These are phyloP conservation scores for Jatropha podagrica DNA, from an alignment of 441 rosid genomes.

Conservation along the genomic window DNA sequence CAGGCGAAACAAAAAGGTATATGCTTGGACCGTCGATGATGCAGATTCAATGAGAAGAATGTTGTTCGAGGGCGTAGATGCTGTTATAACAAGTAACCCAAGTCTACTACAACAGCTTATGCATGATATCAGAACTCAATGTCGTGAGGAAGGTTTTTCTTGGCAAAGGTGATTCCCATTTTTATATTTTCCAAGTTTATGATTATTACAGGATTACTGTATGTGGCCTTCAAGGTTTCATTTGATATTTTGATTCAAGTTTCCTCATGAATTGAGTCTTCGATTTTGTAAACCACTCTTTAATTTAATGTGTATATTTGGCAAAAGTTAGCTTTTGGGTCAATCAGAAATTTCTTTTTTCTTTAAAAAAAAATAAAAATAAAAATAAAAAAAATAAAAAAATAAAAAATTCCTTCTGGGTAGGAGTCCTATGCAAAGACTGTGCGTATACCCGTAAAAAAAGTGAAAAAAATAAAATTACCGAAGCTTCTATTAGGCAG, in stretches of 20 bases:
- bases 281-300: too few species aligned
- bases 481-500: too few species aligned
- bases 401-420: too few species aligned
- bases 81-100: constrained; percentile 79
- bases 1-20: constrained; percentile 73
- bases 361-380: too few species aligned
- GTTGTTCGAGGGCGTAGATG: constrained; percentile 70
- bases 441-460: too few species aligned
- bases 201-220: not conserved
- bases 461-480: too few species aligned
- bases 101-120: constrained; percentile 55
- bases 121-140: constrained; percentile 69
- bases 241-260: not conserved
- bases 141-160: constrained; percentile 75
- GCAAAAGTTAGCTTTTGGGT: too few species aligned
- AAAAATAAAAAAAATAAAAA: too few species aligned
- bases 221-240: not conserved
- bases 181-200: not conserved
- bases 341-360: too few species aligned
- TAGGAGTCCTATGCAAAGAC: too few species aligned
- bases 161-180: constrained; percentile 25
- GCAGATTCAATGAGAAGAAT: constrained; percentile 66
- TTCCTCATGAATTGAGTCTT: not conserved
- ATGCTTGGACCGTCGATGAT: constrained; percentile 93
- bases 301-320: too few species aligned